Percentiles rank a stretch among this genome's conserved stretches.
These are phyloP conservation scores for Flaveria floridana DNA, from an alignment of 140 eudicot species.

Conservation along the genomic window DNA sequence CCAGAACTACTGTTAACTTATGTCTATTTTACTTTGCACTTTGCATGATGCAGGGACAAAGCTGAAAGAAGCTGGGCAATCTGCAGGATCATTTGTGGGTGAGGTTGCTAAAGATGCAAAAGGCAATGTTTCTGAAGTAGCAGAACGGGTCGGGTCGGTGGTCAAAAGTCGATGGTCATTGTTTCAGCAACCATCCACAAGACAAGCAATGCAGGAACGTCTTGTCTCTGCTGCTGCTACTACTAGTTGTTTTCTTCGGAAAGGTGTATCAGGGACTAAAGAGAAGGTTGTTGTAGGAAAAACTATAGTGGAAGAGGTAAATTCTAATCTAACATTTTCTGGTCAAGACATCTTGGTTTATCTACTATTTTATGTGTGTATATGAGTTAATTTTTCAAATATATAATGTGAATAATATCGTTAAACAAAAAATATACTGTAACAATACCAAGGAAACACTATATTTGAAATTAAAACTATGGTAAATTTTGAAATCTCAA, in stretches of 20 bases:
- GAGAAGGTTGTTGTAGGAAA: conserved; percentile 91
- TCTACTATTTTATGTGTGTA: background rate
- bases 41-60: conserved; percentile 57
- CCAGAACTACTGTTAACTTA: background rate
- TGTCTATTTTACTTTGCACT: background rate
- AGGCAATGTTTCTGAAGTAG: conserved; percentile 80
- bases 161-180: conserved; percentile 91
- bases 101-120: conserved; percentile 96
- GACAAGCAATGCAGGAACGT: conserved; percentile 90
- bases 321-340: conserved; percentile 37
- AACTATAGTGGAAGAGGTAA: conserved; percentile 95
- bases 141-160: conserved; percentile 75
- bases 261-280: conserved; percentile 85
- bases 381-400: background rate
- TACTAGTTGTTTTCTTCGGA: conserved; percentile 75
- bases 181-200: conserved; percentile 89
- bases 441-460: background rate
- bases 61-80: conserved; percentile 87
- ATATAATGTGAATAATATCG: background rate
- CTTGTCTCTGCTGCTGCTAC: conserved; percentile 92
- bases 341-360: background rate
- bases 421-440: background rate
- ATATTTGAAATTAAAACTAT: background rate
- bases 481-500: background rate
- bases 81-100: conserved; percentile 83